phyloP scores from a whole-genome alignment of 805 yeast species.

The Nakazawaea populi region DNA sequence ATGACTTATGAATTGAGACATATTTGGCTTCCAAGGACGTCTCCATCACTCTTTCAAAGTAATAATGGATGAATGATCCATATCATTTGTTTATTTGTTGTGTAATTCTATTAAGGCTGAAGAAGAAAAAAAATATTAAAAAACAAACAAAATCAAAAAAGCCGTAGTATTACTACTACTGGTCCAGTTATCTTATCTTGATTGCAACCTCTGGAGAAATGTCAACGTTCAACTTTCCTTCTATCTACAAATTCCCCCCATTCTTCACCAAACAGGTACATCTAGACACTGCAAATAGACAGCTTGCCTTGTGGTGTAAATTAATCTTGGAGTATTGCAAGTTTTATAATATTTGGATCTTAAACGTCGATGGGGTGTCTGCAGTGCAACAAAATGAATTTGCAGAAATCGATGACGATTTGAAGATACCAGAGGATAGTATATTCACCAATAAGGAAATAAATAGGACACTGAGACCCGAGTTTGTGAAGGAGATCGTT shows the following conservation, averaged over 20 bases:
- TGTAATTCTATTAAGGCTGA: not conserved
- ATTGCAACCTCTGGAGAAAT: no score
- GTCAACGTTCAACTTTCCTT: conserved; percentile 31
- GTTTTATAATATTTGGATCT: conserved; percentile 46
- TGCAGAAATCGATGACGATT: conserved; percentile 15
- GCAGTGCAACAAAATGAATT: conserved; percentile 15
- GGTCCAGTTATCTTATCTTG: not conserved
- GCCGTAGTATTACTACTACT: no score
- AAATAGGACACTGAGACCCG: conserved; percentile 47
- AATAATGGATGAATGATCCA: no score
- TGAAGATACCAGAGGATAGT: conserved; percentile 11
- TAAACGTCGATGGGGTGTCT: conserved; percentile 33
- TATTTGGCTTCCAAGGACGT: conserved; percentile 15
- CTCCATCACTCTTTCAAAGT: not conserved
- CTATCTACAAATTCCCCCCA: conserved; percentile 79
- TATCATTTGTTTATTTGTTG: no score
- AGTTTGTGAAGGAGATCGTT: conserved; percentile 52
- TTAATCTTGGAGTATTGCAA: conserved; percentile 59
- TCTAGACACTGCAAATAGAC: conserved; percentile 68
- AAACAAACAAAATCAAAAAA: not conserved
- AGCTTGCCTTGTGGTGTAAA: conserved; percentile 70
- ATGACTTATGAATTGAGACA: conserved; percentile 24
- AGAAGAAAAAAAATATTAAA: not conserved
- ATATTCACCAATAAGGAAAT: conserved; percentile 49
- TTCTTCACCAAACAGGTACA: conserved; percentile 88